Percentiles rank a stretch among this genome's conserved stretches.
phyloP scores from a whole-genome alignment of 202 grass and related monocot species.

The Miscanthus sacchariflorus region DNA sequence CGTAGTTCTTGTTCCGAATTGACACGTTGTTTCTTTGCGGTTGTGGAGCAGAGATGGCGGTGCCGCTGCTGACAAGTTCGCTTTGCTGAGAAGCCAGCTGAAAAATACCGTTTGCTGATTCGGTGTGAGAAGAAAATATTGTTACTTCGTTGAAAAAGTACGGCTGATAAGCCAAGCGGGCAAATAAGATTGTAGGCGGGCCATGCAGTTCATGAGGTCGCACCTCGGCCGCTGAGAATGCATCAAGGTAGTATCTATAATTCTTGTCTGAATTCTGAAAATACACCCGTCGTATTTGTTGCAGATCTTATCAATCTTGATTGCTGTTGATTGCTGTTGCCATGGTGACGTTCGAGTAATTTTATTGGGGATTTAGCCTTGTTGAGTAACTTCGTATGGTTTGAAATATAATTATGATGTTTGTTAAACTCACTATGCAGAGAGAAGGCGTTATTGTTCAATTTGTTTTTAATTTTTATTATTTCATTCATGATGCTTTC shows the following conservation, averaged over 20 bases:
- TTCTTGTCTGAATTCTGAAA: background rate
- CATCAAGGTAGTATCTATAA: conserved; percentile 48
- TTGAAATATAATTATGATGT: background rate
- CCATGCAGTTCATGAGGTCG: conserved; percentile 77
- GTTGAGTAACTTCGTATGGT: background rate
- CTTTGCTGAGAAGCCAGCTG: too few relatives aligned
- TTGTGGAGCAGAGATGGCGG: conserved; percentile 28
- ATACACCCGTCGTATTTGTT: background rate
- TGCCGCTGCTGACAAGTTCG: conserved; percentile 54
- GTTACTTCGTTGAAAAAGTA: too few relatives aligned
- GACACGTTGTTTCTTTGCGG: background rate
- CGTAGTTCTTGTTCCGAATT: background rate
- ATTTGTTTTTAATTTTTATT: background rate
- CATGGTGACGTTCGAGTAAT: background rate
- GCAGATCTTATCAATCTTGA: background rate
- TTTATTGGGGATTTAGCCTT: background rate
- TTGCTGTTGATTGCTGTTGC: background rate
- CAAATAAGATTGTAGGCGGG: background rate
- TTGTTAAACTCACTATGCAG: background rate
- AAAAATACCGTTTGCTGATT: too few relatives aligned
- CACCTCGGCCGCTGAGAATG: conserved; percentile 65
- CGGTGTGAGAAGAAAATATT: too few relatives aligned
- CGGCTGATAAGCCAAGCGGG: too few relatives aligned
- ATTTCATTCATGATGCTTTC: background rate
- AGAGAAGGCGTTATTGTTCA: background rate